These are phyloP conservation scores for Cantharellus anzutake DNA, from an alignment of 768 basidiomycete genomes.

Conservation along the genomic window DNA sequence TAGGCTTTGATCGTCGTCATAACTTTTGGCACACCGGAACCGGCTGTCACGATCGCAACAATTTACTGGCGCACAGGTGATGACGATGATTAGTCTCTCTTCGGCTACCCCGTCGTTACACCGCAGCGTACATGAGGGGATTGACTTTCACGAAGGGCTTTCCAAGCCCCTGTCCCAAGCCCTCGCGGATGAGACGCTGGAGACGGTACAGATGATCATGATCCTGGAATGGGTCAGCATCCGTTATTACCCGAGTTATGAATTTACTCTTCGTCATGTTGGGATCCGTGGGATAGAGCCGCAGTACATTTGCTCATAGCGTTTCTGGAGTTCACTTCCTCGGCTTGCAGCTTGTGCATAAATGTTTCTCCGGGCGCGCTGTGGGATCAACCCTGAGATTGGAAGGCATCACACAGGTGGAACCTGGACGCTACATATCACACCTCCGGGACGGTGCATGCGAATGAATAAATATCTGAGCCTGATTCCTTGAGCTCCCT, in stretches of 20 bases:
- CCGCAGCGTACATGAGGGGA: neutral
- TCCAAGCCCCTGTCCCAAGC: neutral
- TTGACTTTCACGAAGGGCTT: neutral
- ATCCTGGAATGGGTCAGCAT: neutral
- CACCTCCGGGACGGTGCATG: neutral
- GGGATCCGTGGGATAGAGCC: constrained; percentile 1
- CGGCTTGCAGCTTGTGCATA: constrained; percentile 55
- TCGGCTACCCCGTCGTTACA: neutral
- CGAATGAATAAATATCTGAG: neutral
- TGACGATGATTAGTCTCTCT: neutral
- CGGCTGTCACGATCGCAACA: too few relatives aligned
- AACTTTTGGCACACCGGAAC: too few relatives aligned
- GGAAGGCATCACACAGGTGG: neutral
- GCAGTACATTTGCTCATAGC: constrained; percentile 14
- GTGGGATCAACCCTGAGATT: neutral
- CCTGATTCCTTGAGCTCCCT: neutral
- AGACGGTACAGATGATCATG: neutral
- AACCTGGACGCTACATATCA: neutral
- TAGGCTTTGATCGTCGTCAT: too few relatives aligned
- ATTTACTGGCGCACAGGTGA: too few relatives aligned
- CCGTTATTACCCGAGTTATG: neutral
- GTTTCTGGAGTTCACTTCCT: constrained; percentile 34
- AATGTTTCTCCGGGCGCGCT: constrained; percentile 44
- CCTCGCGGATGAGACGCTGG: neutral
- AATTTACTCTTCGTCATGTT: neutral